Percentiles rank a stretch among this genome's conserved stretches.
phyloP scores from a whole-genome alignment of 495 filamentous ascomycete genomes.

The Sabuloglossum arenarium region DNA sequence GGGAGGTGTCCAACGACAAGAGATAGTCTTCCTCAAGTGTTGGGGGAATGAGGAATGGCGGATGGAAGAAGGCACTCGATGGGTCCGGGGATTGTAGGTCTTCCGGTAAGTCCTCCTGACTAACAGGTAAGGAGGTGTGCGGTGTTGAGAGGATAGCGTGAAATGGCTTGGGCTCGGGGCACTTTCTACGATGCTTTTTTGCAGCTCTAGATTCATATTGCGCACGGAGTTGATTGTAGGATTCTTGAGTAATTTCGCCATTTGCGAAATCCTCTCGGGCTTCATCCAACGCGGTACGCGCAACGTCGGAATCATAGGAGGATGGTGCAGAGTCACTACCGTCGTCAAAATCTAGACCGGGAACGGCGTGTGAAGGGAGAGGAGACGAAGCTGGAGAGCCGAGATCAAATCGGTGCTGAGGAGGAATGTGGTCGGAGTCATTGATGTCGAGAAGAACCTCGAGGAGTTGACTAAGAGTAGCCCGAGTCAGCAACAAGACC shows the following conservation, averaged over 20 bases:
- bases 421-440: constrained; percentile 49
- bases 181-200: constrained; percentile 2
- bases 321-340: constrained; percentile 18
- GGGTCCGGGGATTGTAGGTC: constrained; percentile 8
- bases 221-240: constrained; percentile 16
- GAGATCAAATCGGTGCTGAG: constrained; percentile 45
- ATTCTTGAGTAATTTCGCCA: constrained; percentile 20
- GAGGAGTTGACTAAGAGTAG: constrained; percentile 38
- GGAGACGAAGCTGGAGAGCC: constrained; percentile 18
- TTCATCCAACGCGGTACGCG: constrained; percentile 22
- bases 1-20: constrained; percentile 40
- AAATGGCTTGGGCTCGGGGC: constrained; percentile 4
- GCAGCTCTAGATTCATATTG: constrained; percentile 14
- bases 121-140: background rate
- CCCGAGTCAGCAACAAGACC: background rate
- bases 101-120: constrained; percentile 10
- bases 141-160: constrained; percentile 1
- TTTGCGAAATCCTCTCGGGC: constrained; percentile 22
- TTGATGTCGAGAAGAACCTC: constrained; percentile 80
- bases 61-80: background rate
- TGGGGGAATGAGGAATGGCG: constrained; percentile 37
- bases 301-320: constrained; percentile 17
- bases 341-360: background rate
- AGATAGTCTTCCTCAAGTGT: constrained; percentile 70
- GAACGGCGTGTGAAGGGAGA: constrained; percentile 16